Evolutionary conservation across 345 rosid genomes (phyloP), one percentile per base, ranked within the genome.

Genomic region (Citrus hindsii): DNA sequence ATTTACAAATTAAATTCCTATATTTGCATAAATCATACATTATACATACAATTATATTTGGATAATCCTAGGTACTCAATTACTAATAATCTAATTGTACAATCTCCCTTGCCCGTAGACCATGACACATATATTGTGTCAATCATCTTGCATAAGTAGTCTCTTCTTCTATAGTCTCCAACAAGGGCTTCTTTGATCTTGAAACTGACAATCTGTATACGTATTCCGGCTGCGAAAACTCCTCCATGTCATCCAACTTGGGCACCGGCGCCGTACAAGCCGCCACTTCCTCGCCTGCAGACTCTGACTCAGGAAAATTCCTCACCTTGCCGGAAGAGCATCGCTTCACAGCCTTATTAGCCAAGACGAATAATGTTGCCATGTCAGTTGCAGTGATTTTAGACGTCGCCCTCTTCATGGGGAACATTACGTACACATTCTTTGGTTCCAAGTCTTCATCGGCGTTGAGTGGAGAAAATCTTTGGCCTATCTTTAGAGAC

Each of bases 121-220:
- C 2, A 55, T 38, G 12, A 5, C 27, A 33, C 1, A 35, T 35
- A 35, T 5, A 25, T 61, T 74, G 38, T n/a, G 35, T 22, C 1
- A 21, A 28, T 78, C 73, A 83, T 62, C 65, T 73, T 21, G 74
- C 75, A 72, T 69, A 65, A 76, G 75, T 37, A 38, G 89, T 86
- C 79, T 94, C 91, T 83, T 94, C 98, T 38, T 48, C 82, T 30
- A 92, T 94, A 10, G 97, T 92, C 78, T 90, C 97, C 86, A 94
- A 80, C 87, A 81, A 76, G 12, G 98, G 98, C 74, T 90, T 94
- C 95, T 83, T 91, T 33, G 98, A 94, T 85, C 90, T 88, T 5
- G 92, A 85, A 67, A 89, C 67, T 0, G 97, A 92, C 80, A 92
- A 67, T 62, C 93, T 82, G 65, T 90, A 82, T 88, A 79, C 84